Evolutionary conservation across 2,329 filamentous ascomycete species (phyloP), one percentile per base, ranked within the genome.

Genomic region (Cordyceps farinosa): DNA sequence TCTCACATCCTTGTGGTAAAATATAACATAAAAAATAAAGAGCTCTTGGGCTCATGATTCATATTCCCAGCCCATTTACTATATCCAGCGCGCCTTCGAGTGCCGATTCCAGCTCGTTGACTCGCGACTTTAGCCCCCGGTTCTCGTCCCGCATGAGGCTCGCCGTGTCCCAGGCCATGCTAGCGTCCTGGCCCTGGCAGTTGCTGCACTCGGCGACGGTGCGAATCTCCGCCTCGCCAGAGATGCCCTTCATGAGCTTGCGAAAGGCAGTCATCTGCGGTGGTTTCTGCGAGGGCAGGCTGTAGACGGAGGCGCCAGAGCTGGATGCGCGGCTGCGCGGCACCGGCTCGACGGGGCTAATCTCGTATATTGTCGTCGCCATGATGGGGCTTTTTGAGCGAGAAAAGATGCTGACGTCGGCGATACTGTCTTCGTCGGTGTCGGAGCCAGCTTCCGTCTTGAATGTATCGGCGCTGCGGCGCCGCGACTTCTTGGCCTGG

Each of bases 101-200:
- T 4, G 80, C 85, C 3, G 75, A 78, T 74, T 89, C 86, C 3
- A 89, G 72, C 67, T 84, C 78, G 22, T 80, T 79, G 3, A 89
- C 84, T 27, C 85, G 76, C 45, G 80, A 77, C 76, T 89, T 89
- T 56, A 89, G 72, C 9, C 80, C 80, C 69, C 78, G 82, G 67
- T 89, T 89, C 76, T 89, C 87, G 53, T 85, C 83, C 45, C 84
- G 78, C 64, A 89, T 73, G 53, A 87, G 66, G 59, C 81, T 80
- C n/a, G 87, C 86, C 4, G 86, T 87, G 69, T 88, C 82, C 86
- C 86, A 89, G 5, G 86, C 86, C 44, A 85, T 78, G 66, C 83
- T 85, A 13, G 82, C 78, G 59, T 84, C 82, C 68, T 82, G 80
- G 13, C 86, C 85, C 60, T 79, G 73, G 71, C 87, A 88, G 68